Base-by-base conservation (phyloP, 2,329 filamentous ascomycete species). In the Fusarium lateritium region DNA sequence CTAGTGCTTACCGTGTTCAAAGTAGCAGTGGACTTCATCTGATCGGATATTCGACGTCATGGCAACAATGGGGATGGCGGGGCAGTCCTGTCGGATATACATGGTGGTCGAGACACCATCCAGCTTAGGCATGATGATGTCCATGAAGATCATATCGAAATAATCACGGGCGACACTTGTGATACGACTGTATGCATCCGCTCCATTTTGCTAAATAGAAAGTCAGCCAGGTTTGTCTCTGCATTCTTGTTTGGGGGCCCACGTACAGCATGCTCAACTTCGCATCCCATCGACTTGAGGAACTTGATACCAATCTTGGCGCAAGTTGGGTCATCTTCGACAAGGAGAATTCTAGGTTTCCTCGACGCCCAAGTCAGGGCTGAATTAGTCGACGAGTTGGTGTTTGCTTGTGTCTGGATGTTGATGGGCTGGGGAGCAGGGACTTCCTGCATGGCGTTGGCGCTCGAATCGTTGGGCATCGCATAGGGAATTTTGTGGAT, bases 11-110 rank as follows among this genome's bases (percentile, higher is more conserved):
- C 94, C 96, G 82, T 97, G 94, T 75, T 95, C 91, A 82, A 98
- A 98, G 78, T 99, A 99, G 82, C 97, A 94, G 55, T 95, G 93
- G 65, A 98, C 97, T 77, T 99, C 96, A 75, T 98, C 95, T 64
- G 94, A 94, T 69, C 96, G 89, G 69, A 99, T 98, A 77, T 98
- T 99, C 5, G 95, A 98, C 5, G 96, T 99, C 96, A 99, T 98
- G 46, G 96, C 96, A 61, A 99, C 93, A 74, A 99, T 97, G 1
- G 96, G 96, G 21, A 92, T 90, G 7, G 90, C 88, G 38, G 89
- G 88, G 68, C 94, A 90, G 66, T 95, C 93, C 76, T 97, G 93
- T 54, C 95, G 90, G 70, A 99, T 98, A 66, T 97, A 89, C 75
- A 96, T 93, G 59, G 94, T 97, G 4, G 96, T 95, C 17, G 94